Evolutionary conservation across 2,329 filamentous ascomycete genomes (phyloP), one percentile per base, ranked within the genome.

Genomic region (Verticillium dahliae): DNA sequence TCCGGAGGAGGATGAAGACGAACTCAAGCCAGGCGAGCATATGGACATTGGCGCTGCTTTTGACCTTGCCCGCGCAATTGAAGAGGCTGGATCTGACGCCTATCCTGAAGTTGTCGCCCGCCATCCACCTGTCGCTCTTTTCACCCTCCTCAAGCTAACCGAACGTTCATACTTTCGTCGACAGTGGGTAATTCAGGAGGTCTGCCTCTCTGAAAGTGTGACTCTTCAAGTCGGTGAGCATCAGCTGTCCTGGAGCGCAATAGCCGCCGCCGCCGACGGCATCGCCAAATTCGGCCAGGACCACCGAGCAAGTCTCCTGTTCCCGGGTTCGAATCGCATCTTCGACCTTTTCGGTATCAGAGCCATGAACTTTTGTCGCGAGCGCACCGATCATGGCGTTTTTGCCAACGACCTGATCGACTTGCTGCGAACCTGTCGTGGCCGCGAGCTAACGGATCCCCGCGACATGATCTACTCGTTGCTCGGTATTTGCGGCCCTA

Each of bases 181-280:
- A 5, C 65, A 67, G 4, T 69, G 69, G 67, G 66, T 70, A 31
- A 63, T 69, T 5, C 68, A 69, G 41, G 68, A 70, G 41, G 67
- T 67, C 10, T 45, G 69, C 27, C 62, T 70, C 15, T 52, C 45
- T 27, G 45, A 52, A 22, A 52, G 45, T 22, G 45, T 52, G 15
- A 52, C 45, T 5, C 18, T 52, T 7, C 45, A 52, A 6, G 45
- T 52, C 1, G 45, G 45, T 7, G 45, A 52, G n/a, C 45, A 52
- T 52, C 45, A 52, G 18, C 18, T 52, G 7, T 52, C 45, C 18
- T 52, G 45, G 45, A 11, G 45, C 45, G 45, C 45, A 10, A 52
- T 52, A 10, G 45, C 45, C 18, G 45, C 45, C 18, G 45, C 45
- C 13, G 45, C 45, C 45, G 45, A 52, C 18, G 45, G 45, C 45